Conservation (phyloP, 108 stramenopile species). For the Fistulifera pelliculosa region DNA sequence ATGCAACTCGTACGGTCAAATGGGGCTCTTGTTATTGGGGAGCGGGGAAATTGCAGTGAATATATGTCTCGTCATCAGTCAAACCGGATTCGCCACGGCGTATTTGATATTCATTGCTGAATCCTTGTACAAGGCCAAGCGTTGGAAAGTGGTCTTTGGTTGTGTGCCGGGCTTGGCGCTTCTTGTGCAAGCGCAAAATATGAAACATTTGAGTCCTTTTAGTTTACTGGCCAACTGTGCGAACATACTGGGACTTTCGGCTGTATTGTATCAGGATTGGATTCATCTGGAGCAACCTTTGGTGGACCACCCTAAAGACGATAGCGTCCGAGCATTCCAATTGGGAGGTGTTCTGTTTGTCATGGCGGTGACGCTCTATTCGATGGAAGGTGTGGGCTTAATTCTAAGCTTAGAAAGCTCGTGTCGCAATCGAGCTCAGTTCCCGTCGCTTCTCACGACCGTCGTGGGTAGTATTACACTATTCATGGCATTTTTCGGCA, state of each 20-base stretch:
- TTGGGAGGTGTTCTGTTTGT: conserved; percentile 48
- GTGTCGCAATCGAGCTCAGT: conserved; percentile 28
- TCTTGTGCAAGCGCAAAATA: conserved; percentile 51
- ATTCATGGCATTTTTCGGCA: conserved; percentile 66
- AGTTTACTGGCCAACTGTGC: conserved; percentile 58
- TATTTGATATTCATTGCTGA: conserved; percentile 77
- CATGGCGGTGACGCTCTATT: conserved; percentile 55
- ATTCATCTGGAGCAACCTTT: background rate
- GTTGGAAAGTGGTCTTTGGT: conserved; percentile 34
- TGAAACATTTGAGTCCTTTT: conserved; percentile 56
- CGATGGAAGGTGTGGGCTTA: conserved; percentile 69
- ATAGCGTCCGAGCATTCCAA: conserved; percentile 33
- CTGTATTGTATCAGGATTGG: conserved; percentile 65
- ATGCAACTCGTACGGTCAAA: conserved; percentile 39
- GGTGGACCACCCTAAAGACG: conserved; percentile 15
- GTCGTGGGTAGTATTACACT: conserved; percentile 41
- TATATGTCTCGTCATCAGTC: conserved; percentile 56
- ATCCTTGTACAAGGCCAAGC: conserved; percentile 25
- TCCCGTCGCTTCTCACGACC: conserved; percentile 33
- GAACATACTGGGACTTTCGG: conserved; percentile 43
- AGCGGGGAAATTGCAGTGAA: conserved; percentile 53
- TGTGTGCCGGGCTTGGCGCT: conserved; percentile 52
- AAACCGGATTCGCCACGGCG: conserved; percentile 74
- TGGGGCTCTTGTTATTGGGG: conserved; percentile 49
- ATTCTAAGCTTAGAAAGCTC: conserved; percentile 51